Base-by-base conservation (phyloP, 306 rosid genomes). In the Notholithocarpus densiflorus region DNA sequence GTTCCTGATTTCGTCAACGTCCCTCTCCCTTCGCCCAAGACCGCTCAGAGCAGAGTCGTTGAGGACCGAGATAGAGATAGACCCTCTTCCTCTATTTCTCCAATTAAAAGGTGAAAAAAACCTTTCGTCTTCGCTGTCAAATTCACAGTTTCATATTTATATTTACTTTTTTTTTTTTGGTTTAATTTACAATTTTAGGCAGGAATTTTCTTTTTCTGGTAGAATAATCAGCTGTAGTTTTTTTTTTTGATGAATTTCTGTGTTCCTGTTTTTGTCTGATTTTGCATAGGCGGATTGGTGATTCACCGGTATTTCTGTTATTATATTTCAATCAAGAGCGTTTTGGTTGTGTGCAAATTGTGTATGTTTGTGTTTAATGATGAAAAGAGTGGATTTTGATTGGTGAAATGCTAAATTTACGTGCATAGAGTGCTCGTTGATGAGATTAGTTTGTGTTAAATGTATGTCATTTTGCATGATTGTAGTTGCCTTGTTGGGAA, bases 1-100 rank as follows among this genome's bases (percentile, higher is more conserved):
- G 76, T 56, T 51, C 83, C 82, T 59, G 52, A 48, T 5, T 87
- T 84, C 24, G 86, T 14, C 5, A 91, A 89, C 14, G 34, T 78
- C 59, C 93, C 85, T 45, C 82, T 85, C 10, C 97, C 93, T 12
- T 94, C 94, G 1, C 91, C 98, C 1, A 89, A 79, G 80, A 79
- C 55, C 10, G 78, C 65, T 13, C 62, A 72, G 8, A 59, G 56
- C 26, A 79, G 66, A 80, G 78, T 74, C 26, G 14, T 52, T n/a
- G 88, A 86, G 64, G 87, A 89, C 29, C 88, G 88, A 26, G 88
- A 82, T 73, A 82, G 68, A 82, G 89, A 66, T 12, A 40, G 45
- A 40, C 12, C 45, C 45, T 40, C 23, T 26, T n/a, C 82, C 21
- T 13, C 84, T 4, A 81, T 51, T 53, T 26, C 80, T 73, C 77